Percentiles rank a stretch among this genome's conserved stretches.
These are phyloP conservation scores for Cercospora brassicicola DNA, from an alignment of 2,329 filamentous ascomycete species.

Conservation along the genomic window DNA sequence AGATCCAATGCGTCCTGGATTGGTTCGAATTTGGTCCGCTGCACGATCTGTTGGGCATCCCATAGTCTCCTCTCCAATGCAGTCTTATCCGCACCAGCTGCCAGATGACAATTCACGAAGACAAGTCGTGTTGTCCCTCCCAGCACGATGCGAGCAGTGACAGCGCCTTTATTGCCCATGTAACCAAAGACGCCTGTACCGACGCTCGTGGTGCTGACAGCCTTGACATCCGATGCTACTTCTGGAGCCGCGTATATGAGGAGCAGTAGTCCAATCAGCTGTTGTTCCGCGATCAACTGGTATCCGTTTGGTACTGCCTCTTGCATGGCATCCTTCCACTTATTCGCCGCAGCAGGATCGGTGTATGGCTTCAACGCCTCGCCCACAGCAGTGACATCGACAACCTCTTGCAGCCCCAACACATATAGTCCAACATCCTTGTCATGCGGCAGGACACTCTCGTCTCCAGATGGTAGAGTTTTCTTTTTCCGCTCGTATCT, in stretches of 20 bases:
- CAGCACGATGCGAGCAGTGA: constrained; percentile 76
- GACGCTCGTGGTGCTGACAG: constrained; percentile 77
- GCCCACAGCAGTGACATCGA: constrained; percentile 76
- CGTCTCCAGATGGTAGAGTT: constrained; percentile 50
- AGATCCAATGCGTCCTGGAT: constrained; percentile 65
- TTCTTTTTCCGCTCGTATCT: constrained; percentile 45
- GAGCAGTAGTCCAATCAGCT: constrained; percentile 80
- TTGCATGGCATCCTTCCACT: constrained; percentile 78
- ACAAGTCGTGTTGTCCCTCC: constrained; percentile 87
- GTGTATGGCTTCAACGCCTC: constrained; percentile 77
- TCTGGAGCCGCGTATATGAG: constrained; percentile 82
- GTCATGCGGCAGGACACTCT: constrained; percentile 52
- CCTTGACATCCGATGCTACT: constrained; percentile 71
- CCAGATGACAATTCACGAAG: constrained; percentile 88
- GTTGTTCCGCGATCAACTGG: constrained; percentile 72
- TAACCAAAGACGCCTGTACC: constrained; percentile 90
- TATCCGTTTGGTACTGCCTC: constrained; percentile 76
- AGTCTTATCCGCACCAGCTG: constrained; percentile 76
- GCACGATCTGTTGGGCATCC: constrained; percentile 78
- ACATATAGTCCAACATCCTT: constrained; percentile 85
- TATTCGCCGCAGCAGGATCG: constrained; percentile 68
- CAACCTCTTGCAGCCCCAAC: constrained; percentile 86
- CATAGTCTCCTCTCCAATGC: constrained; percentile 82
- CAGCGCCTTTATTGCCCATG: constrained; percentile 93
- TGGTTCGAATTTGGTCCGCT: constrained; percentile 75